Conservation (phyloP, 2,329 filamentous ascomycete genomes). For the Exophiala spinifera region DNA sequence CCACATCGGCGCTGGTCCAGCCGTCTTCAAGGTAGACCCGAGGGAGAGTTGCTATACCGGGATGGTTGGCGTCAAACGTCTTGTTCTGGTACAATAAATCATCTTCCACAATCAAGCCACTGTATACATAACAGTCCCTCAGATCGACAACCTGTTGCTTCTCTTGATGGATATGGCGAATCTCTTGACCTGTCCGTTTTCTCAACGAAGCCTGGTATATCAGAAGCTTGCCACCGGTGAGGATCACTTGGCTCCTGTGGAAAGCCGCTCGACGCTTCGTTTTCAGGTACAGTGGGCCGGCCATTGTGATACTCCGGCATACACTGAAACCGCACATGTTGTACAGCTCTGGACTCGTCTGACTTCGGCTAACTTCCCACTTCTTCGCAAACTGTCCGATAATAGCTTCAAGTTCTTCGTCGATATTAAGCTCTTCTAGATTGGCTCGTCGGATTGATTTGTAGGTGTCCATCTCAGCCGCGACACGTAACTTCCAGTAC, state of each 20-base stretch:
- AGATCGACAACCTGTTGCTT: slow-evolving; percentile 59
- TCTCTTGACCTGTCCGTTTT: slow-evolving; percentile 51
- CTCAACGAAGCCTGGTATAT: slow-evolving; percentile 61
- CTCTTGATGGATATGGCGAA: slow-evolving; percentile 61
- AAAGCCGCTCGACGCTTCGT: slow-evolving; percentile 62
- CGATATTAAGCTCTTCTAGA: slow-evolving; percentile 58
- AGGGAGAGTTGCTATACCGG: slow-evolving; percentile 24
- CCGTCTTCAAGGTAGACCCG: slow-evolving; percentile 33
- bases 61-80: slow-evolving; percentile 32
- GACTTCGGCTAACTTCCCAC: slow-evolving; percentile 64
- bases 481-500: slow-evolving; percentile 60
- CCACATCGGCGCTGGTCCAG: slow-evolving; percentile 31
- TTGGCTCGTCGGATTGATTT: slow-evolving; percentile 58
- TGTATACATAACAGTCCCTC: slow-evolving; percentile 64
- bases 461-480: slow-evolving; percentile 56
- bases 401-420: slow-evolving; percentile 63
- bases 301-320: slow-evolving; percentile 61
- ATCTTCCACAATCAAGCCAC: slow-evolving; percentile 59
- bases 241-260: slow-evolving; percentile 57
- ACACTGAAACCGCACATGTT: slow-evolving; percentile 64
- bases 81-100: slow-evolving; percentile 50
- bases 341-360: slow-evolving; percentile 63
- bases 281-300: slow-evolving; percentile 62
- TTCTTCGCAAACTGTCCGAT: slow-evolving; percentile 66
- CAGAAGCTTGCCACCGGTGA: slow-evolving; percentile 59